Base-by-base conservation (phyloP, 306 rosid genomes). In the Cucurbita maxima region DNA sequence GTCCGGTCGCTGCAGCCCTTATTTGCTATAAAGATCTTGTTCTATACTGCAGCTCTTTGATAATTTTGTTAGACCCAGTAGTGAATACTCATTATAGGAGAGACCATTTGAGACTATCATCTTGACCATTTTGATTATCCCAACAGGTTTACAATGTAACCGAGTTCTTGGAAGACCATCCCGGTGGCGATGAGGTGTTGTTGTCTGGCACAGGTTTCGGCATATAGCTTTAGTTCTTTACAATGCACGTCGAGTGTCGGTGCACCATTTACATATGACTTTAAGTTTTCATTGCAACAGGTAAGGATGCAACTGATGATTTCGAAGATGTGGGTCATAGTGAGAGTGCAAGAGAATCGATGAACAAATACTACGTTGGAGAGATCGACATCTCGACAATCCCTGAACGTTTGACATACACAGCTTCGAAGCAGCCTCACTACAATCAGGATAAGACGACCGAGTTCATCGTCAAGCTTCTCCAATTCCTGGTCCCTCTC, bases 261-360 rank as follows among this genome's bases (percentile, higher is more conserved):
- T 36, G 44, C 47, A 2, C 55, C 19, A 3, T 19, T 10, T 54
- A 38, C 30, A 1, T 5, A 18, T 13, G 0, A 18, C 10, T n/a
- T n/a, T n/a, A 13, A 13, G 8, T 18, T 51, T 73, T 22, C 11
- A 2, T 20, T 0, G 16, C 3, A 6, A 30, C 60, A 85, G 88
- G 88, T 62, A 85, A 85, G 80, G 88, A 85, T 73, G 88, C 86
- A 80, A 85, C 88, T 6, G 88, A 85, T 73, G 88, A 85, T 82
- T 85, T 85, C 53, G 88, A 85, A 78, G 88, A 85, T 15, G 86
- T 82, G 64, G 88, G 86, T 72, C 88, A 85, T 15, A 76, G 78
- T 73, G 88, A 85, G 10, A 76, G 77, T 78, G 88, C 88, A 53
- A 82, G 81, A 80, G 88, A 76, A 72, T 80, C 57, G 81, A 56